Base-by-base conservation (phyloP, 192 early-diverging fungal genomes). In the Backusella circina region DNA sequence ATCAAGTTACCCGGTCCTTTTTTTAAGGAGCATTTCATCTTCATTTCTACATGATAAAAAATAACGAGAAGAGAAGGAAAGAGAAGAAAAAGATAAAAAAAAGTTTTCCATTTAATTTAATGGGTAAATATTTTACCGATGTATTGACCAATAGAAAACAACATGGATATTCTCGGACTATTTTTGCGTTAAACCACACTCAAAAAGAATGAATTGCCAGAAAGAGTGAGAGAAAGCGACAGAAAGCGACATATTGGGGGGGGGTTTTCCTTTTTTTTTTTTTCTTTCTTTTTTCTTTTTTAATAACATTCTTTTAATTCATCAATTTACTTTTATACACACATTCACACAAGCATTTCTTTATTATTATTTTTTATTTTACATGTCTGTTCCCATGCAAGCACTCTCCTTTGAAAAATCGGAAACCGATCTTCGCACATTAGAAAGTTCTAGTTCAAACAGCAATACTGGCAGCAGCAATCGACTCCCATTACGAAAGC, bases 401-500 rank as follows among this genome's bases (percentile, higher is more conserved):
- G 23, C 23, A 2, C 54, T 57, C 54, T 57, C 54, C 54, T 57
- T 57, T 57, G 54, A 57, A 10, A 57, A 57, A 57, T 57, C 54
- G 23, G 54, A 57, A 57, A 57, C 54, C 54, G 54, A 57, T 57
- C 54, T 57, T 57, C 54, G 54, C n/a, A 21, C 54, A 57, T 57
- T 44, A 31, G 39, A 41, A 39, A 30, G 28, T 10, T 12, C 69
- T 71, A 37, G 36, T 41, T 39, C 69, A 21, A 71, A 71, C 9
- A 41, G 28, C 38, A 44, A 37, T 23, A 38, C 57, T 41, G 57
- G 33, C 8, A 37, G 70, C 32, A 69, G 38, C 13, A 76, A 28
- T 2, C 67, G 67, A 13, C 39, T 76, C 13, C 75, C 75, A 30
- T 68, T 76, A 38, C 75, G 75, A 64, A 76, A 76, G 37, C 75